phyloP scores from a whole-genome alignment of 2,329 filamentous ascomycete species.

The Drechslerella dactyloides region DNA sequence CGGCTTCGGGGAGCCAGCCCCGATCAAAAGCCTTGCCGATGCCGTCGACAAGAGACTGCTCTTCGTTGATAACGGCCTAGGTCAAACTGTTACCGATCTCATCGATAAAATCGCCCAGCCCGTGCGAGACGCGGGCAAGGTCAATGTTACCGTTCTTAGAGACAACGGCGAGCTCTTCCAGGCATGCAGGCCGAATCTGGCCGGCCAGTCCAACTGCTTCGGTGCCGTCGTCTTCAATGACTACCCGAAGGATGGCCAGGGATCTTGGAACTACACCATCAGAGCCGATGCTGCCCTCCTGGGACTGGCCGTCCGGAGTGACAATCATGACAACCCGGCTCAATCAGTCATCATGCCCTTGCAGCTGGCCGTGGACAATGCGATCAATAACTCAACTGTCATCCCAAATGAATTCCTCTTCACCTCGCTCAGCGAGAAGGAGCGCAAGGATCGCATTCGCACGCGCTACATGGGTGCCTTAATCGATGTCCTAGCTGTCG shows the following conservation, averaged over 20 bases:
- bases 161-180: slow-evolving; percentile 66
- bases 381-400: slow-evolving; percentile 66
- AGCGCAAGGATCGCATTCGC: slow-evolving; percentile 71
- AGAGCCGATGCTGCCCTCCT: slow-evolving; percentile 73
- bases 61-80: slow-evolving; percentile 76
- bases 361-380: slow-evolving; percentile 76
- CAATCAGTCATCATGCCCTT: slow-evolving; percentile 77
- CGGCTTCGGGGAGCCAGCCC: slow-evolving; percentile 70
- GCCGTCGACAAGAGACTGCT: slow-evolving; percentile 69
- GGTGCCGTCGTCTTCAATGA: slow-evolving; percentile 76
- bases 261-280: slow-evolving; percentile 84
- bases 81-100: slow-evolving; percentile 51
- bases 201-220: slow-evolving; percentile 74
- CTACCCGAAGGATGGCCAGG: slow-evolving; percentile 70
- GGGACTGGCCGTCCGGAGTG: slow-evolving; percentile 58
- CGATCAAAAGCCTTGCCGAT: slow-evolving; percentile 69
- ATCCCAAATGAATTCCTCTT: slow-evolving; percentile 74
- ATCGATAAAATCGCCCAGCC: slow-evolving; percentile 50
- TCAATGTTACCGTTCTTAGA: slow-evolving; percentile 64
- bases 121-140: slow-evolving; percentile 55
- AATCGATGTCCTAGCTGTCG: slow-evolving; percentile 76
- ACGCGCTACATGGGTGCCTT: slow-evolving; percentile 65
- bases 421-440: slow-evolving; percentile 72
- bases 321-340: slow-evolving; percentile 72
- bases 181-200: slow-evolving; percentile 69